phyloP scores from a whole-genome alignment of 352 stramenopile genomes.

The Thalassiosira hispida region DNA sequence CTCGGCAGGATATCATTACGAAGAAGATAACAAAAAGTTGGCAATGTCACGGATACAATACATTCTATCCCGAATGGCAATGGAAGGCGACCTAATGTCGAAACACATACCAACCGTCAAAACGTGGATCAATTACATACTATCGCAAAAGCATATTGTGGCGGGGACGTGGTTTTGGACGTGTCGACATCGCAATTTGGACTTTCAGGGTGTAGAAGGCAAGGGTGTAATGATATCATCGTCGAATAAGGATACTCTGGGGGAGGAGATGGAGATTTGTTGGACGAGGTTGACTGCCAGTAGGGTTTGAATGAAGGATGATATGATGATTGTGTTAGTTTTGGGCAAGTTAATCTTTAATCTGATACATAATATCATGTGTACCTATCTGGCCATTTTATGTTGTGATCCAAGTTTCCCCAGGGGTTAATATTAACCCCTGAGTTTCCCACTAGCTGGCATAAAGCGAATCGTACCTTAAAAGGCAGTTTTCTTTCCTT shows the following conservation, averaged over 20 bases:
- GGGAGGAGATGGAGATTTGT: slow-evolving; percentile 14
- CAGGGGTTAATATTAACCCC: too few relatives aligned
- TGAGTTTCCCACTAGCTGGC: too few relatives aligned
- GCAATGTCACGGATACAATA: neutral
- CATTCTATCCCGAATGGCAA: slow-evolving; percentile 12
- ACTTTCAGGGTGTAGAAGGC: slow-evolving; percentile 35
- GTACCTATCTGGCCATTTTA: too few relatives aligned
- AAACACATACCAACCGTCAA: neutral
- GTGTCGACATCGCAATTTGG: slow-evolving; percentile 26
- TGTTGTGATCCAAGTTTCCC: too few relatives aligned
- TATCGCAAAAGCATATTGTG: slow-evolving; percentile 14
- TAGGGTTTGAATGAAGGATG: neutral
- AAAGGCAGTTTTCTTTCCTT: too few relatives aligned
- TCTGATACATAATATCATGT: too few relatives aligned
- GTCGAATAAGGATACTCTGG: neutral
- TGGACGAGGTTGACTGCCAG: slow-evolving; percentile 19
- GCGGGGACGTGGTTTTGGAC: slow-evolving; percentile 35
- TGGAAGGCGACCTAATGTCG: neutral
- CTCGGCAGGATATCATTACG: slow-evolving; percentile 16
- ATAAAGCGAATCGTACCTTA: too few relatives aligned
- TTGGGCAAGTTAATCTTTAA: too few relatives aligned
- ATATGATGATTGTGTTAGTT: too few relatives aligned
- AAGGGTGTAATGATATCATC: slow-evolving; percentile 27
- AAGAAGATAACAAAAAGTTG: slow-evolving; percentile 11
- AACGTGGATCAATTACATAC: slow-evolving; percentile 23